phyloP scores from a whole-genome alignment of 345 rosid genomes.

The Melaleuca alternifolia region DNA sequence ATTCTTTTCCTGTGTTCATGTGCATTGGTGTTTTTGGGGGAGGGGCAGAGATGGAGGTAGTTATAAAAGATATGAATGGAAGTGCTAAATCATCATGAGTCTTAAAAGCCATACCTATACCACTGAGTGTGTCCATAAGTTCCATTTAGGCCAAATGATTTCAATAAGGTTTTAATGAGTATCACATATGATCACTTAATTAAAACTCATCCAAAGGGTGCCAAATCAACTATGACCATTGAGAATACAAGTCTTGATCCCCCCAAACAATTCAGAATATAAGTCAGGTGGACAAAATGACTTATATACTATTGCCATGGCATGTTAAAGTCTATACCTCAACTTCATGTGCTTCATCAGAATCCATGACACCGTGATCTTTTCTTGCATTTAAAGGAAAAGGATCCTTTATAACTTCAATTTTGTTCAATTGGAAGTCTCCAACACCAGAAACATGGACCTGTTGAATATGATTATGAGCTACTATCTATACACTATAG shows the following conservation, averaged over 20 bases:
- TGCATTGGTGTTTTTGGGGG: not conserved
- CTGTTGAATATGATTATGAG: slow-evolving; percentile 19
- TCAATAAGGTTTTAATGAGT: not conserved
- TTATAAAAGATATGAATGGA: not conserved
- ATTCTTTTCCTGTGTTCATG: not conserved
- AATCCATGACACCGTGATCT: slow-evolving; percentile 57
- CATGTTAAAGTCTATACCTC: slow-evolving; percentile 34
- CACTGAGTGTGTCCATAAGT: not conserved
- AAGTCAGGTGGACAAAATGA: not conserved
- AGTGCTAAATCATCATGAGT: not conserved
- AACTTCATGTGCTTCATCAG: slow-evolving; percentile 35
- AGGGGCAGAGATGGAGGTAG: too few relatives aligned
- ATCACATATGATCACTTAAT: not conserved
- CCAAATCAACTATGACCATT: not conserved
- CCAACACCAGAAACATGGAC: slow-evolving; percentile 87
- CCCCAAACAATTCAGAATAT: not conserved
- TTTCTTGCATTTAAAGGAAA: slow-evolving; percentile 58
- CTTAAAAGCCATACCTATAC: not conserved
- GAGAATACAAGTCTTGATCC: not conserved
- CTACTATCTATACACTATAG: not conserved
- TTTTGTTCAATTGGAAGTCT: slow-evolving; percentile 72
- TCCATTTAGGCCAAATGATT: not conserved
- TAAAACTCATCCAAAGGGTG: not conserved
- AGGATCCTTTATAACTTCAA: slow-evolving; percentile 77
- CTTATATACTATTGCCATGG: not conserved